Evolutionary conservation across 345 rosid genomes (phyloP).

Genomic region (Sisymbrium irio): DNA sequence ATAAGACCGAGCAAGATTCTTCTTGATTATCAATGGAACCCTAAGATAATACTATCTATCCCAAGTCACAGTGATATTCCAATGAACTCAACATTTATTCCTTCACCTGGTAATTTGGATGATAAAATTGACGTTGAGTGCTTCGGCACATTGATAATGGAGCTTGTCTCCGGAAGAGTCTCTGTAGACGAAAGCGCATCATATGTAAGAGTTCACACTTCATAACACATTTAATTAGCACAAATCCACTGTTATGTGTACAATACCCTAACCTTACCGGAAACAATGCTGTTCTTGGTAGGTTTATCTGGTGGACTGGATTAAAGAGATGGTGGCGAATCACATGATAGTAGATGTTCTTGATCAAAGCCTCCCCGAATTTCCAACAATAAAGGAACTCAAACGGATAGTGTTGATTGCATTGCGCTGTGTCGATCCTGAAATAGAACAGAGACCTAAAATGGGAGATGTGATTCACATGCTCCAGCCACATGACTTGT

Average conservation of each 20-base stretch:
- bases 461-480: conserved; percentile 77
- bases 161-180: conserved; percentile 58
- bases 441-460: conserved; percentile 53
- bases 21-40: conserved; percentile 74
- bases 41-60: conserved; percentile 52
- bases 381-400: conserved; percentile 57
- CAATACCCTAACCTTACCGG: neutral
- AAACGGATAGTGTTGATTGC: conserved; percentile 62
- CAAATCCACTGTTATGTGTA: neutral
- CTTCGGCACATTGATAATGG: conserved; percentile 75
- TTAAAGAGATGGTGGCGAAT: conserved; percentile 61
- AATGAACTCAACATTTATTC: neutral
- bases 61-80: conserved; percentile 17
- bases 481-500: conserved; percentile 69
- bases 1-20: conserved; percentile 64
- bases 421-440: conserved; percentile 66
- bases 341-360: conserved; percentile 44
- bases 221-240: neutral
- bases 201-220: conserved; percentile 36
- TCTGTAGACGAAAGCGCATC: conserved; percentile 52
- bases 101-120: conserved; percentile 26
- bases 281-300: conserved; percentile 22
- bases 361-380: conserved; percentile 56
- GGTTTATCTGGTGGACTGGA: conserved; percentile 62
- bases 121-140: conserved; percentile 55